Evolutionary conservation across 352 stramenopile species (phyloP).

Genomic region (Phytophthora fragariaefolia): DNA sequence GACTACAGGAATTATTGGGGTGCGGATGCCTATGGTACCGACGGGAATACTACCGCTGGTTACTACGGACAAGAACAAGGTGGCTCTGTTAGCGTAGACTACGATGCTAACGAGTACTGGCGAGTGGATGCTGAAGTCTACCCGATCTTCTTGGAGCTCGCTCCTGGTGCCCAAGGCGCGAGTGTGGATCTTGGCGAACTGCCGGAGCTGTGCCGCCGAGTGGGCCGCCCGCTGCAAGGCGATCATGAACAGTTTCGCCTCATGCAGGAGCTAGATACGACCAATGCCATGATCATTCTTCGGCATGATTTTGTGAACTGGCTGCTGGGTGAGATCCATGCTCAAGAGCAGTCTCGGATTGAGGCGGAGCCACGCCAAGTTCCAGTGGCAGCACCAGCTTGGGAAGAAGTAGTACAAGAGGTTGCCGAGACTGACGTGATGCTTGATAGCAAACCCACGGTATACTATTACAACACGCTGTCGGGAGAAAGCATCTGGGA

Average conservation of each 20-base stretch:
- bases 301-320: conserved; percentile 62
- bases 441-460: conserved; percentile 19
- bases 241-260: conserved; percentile 51
- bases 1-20: not conserved
- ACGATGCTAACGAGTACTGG: conserved; percentile 51
- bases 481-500: conserved; percentile 65
- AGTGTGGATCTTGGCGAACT: conserved; percentile 51
- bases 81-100: not conserved
- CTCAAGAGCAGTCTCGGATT: conserved; percentile 27
- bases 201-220: conserved; percentile 52
- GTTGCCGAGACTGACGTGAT: conserved; percentile 19
- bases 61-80: conserved; percentile 6
- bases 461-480: conserved; percentile 61
- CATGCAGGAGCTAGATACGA: conserved; percentile 64
- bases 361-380: conserved; percentile 15
- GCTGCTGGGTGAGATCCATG: conserved; percentile 49
- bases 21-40: not conserved
- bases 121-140: conserved; percentile 56
- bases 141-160: conserved; percentile 45
- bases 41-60: not conserved
- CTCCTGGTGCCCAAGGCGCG: conserved; percentile 38
- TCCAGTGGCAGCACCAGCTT: conserved; percentile 38
- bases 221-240: conserved; percentile 48
- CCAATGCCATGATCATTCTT: conserved; percentile 63
- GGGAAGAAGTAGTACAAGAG: conserved; percentile 56